Base-by-base conservation (phyloP, 2,329 filamentous ascomycete genomes). In the Endothia cerciana region DNA sequence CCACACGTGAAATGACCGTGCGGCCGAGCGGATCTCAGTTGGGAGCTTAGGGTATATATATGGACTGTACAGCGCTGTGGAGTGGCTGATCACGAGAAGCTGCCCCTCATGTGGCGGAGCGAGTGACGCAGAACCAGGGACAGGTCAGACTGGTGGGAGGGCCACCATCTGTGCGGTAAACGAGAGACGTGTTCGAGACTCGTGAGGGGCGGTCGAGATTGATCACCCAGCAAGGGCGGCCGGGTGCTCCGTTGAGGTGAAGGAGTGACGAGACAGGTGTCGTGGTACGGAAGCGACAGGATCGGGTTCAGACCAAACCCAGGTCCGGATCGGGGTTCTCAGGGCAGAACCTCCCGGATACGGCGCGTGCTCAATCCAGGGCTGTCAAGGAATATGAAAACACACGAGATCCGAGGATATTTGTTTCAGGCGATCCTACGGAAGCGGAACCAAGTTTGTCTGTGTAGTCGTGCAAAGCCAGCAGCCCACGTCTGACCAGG, bases 221-320 rank as follows among this genome's bases (percentile, higher is more conserved):
- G 22, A n/a, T 33, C 22, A 28, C 30, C n/a, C 36, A 65, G 30
- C 25, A 55, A 28, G 55, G 63, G 60, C 47, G 64, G 38, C 13
- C 19, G 51, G 51, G 17, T 28, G 51, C 30, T 5, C 28, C 17
- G 45, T 33, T 41, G 45, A 53, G 47, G 10, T 40, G 55, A 65
- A 64, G 36, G 59, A 60, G 59, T 30, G 59, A 62, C 60, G 53
- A 67, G 65, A 65, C 63, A 63, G 60, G 28, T 51, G 56, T 60
- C 33, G 63, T 65, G 60, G 60, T 38, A 62, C 63, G 40, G 47
- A 60, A 65, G 55, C 47, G 63, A 67, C 62, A 65, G 63, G 19
- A 19, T 47, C 56, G 41, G 36, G 41, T 43, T 45, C 41, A 43
- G 59, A 43, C 53, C 63, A 65, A 59, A 28, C 60, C 64, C 51